These are phyloP conservation scores for Coprinellus aureogranulatus DNA, from an alignment of 768 basidiomycete species.

Conservation along the genomic window DNA sequence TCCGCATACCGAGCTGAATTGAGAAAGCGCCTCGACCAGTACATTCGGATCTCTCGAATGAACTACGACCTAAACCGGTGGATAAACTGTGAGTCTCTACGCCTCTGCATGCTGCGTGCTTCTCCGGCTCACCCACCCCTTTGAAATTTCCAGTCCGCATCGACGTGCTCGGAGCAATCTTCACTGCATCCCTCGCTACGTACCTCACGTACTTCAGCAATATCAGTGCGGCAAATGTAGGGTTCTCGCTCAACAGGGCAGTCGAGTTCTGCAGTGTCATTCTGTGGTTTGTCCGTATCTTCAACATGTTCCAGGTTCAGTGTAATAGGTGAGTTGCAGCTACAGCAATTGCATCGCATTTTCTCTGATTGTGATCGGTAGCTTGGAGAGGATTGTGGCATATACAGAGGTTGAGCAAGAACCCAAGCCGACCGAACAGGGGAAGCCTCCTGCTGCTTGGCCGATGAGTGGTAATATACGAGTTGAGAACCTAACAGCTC, in stretches of 20 bases:
- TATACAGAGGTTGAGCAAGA: constrained; percentile 18
- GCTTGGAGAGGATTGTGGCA: constrained; percentile 16
- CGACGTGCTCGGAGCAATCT: constrained; percentile 55
- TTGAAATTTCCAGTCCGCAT: too few species aligned
- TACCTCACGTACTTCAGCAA: constrained; percentile 50
- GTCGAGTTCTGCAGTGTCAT: constrained; percentile 56
- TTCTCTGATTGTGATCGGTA: not conserved
- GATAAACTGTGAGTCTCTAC: too few species aligned
- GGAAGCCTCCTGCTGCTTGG: constrained; percentile 55
- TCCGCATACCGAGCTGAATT: constrained; percentile 43
- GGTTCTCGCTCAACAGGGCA: constrained; percentile 60
- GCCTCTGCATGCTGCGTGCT: too few species aligned
- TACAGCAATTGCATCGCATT: too few species aligned
- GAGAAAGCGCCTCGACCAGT: constrained; percentile 51
- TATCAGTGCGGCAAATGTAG: constrained; percentile 40
- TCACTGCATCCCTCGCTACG: constrained; percentile 51
- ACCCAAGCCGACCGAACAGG: constrained; percentile 7
- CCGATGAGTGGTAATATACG: constrained; percentile 51
- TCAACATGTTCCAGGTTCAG: constrained; percentile 45
- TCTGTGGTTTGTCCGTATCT: constrained; percentile 43
- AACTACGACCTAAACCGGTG: constrained; percentile 51
- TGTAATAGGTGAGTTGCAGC: constrained; percentile 23
- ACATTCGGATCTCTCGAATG: constrained; percentile 41
- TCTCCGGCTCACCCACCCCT: too few species aligned
- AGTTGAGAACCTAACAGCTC: constrained; percentile 50